These are phyloP conservation scores for Aspergillus pseudoglaucus DNA, from an alignment of 2,329 filamentous ascomycete genomes.

Conservation along the genomic window DNA sequence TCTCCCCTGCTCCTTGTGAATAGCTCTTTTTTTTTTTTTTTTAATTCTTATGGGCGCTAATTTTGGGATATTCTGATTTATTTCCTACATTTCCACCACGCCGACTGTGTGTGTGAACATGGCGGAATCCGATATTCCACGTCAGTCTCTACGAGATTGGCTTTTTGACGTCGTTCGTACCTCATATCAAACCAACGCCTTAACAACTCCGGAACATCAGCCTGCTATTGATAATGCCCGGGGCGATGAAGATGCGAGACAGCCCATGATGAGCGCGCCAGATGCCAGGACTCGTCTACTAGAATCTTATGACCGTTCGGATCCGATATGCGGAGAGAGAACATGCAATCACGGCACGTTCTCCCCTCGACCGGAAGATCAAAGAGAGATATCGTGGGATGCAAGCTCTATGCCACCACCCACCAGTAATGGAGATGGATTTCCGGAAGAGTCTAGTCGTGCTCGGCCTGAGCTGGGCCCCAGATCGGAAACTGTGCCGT, in stretches of 20 bases:
- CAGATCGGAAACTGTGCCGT: conserved; percentile 60
- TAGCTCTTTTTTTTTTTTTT: not conserved
- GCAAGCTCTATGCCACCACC: conserved; percentile 19
- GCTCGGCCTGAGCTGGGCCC: conserved; percentile 35
- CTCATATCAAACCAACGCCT: conserved; percentile 8
- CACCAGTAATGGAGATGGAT: conserved; percentile 4
- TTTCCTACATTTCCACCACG: not conserved
- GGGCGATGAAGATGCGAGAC: not conserved
- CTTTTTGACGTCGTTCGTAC: conserved; percentile 26
- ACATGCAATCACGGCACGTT: conserved; percentile 69
- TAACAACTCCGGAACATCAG: conserved; percentile 7
- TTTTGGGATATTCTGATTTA: too few relatives aligned
- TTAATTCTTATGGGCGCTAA: not conserved
- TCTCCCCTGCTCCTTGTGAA: not conserved
- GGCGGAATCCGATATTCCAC: conserved; percentile 20
- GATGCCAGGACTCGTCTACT: conserved; percentile 33
- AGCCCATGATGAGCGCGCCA: conserved; percentile 9
- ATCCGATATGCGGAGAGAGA: conserved; percentile 34
- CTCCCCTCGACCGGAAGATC: conserved; percentile 58
- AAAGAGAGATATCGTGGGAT: conserved; percentile 33
- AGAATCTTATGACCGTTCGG: conserved; percentile 31
- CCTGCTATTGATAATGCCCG: not conserved
- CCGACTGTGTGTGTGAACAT: conserved; percentile 10
- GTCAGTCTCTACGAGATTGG: conserved; percentile 25
- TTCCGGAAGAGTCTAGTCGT: conserved; percentile 16